Base-by-base conservation (phyloP, 306 rosid genomes). In the Begonia fuchsioides region DNA sequence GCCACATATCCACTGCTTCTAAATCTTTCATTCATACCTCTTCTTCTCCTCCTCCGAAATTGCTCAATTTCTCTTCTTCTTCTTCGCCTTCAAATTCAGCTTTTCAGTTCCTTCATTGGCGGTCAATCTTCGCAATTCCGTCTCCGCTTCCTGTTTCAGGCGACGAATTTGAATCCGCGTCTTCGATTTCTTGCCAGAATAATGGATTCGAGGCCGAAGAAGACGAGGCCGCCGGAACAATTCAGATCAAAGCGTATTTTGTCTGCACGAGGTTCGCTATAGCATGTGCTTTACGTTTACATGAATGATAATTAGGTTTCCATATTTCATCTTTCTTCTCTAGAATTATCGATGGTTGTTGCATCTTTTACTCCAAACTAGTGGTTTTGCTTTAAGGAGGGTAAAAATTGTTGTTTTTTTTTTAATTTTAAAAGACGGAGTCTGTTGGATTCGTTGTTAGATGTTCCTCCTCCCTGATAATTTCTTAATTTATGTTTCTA, bases 201-300 rank as follows among this genome's bases (percentile, higher is more conserved):
- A 44, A 57, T 43, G 72, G 47, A 0, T 65, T 59, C 1, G 57
- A 48, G 46, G 56, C 61, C 39, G 53, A 63, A 10, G 75, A 76
- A 11, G 51, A 55, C 5, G 71, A 68, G 13, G 81, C 58, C 10
- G 16, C 48, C 5, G 77, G 74, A 1, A 81, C 79, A 63, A 73
- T 90, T 44, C 87, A 94, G 47, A 63, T 85, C 54, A 90, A 90
- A 59, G 95, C 95, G 2, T 90, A 60, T 59, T 90, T 90, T 57
- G 87, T 90, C 10, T 90, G 81, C 46, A 90, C 97, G 62, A 90
- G 95, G 95, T 84, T 62, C 15, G 71, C 51, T 32, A 6, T 26
- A 11, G 2, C 38, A 44, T 12, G 2, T 54, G n/a, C n/a, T 15
- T 50, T 32, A 3, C 45, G 6, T 41, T n/a, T n/a, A n/a, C 45